phyloP scores from a whole-genome alignment of 257 asterid genomes.

The Coffea canephora region DNA sequence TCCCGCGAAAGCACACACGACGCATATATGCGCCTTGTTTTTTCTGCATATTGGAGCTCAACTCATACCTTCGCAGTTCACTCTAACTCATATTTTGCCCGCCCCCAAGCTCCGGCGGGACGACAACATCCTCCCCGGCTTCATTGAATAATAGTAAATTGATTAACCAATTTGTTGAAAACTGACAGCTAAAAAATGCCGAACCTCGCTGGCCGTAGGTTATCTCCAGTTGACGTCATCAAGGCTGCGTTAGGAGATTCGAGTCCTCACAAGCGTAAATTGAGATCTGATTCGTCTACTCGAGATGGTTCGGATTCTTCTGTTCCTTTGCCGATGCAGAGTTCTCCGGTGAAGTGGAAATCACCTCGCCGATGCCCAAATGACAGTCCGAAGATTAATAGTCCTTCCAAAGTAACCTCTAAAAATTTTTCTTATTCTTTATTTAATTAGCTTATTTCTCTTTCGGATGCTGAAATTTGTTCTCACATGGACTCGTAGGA shows the following conservation, averaged over 20 bases:
- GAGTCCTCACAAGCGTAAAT: conserved; percentile 52
- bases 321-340: conserved; percentile 30
- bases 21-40: background rate
- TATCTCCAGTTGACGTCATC: conserved; percentile 23
- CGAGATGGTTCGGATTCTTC: conserved; percentile 22
- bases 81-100: background rate
- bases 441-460: background rate
- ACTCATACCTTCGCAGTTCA: no score
- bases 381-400: conserved; percentile 39
- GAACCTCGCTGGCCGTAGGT: conserved; percentile 40
- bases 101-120: background rate
- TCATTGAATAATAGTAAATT: background rate
- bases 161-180: background rate
- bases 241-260: conserved; percentile 23
- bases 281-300: conserved; percentile 45
- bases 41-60: background rate
- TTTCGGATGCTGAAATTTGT: conserved; percentile 3
- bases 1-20: conserved; percentile 5
- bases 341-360: conserved; percentile 46
- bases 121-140: background rate
- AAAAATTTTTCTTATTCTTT: background rate
- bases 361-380: conserved; percentile 51
- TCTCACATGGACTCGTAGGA: conserved; percentile 27
- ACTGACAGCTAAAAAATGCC: conserved; percentile 40
- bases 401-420: conserved; percentile 44